phyloP scores from a whole-genome alignment of 345 rosid genomes.

The Heritiera littoralis region DNA sequence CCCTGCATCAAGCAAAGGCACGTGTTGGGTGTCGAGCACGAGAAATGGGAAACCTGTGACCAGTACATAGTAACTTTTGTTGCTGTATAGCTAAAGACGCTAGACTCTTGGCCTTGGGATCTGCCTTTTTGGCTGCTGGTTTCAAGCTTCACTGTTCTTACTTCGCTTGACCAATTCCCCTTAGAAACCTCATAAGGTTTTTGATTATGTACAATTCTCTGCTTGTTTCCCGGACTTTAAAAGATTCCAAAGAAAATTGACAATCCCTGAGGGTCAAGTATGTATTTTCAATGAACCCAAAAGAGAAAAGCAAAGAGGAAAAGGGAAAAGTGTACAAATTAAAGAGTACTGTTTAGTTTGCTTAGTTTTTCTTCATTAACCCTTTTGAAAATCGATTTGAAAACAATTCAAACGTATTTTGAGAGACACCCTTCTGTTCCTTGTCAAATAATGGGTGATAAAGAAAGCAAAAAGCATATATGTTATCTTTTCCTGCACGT shows the following conservation, averaged over 20 bases:
- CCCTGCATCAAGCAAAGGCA: constrained; percentile 22
- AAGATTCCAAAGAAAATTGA: neutral
- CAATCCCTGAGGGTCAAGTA: neutral
- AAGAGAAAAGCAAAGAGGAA: neutral
- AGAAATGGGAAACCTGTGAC: constrained; percentile 19
- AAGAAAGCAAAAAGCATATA: too few relatives aligned
- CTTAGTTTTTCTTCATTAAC: too few relatives aligned
- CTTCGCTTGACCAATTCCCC: neutral
- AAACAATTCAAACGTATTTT: too few relatives aligned
- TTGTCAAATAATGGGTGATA: too few relatives aligned
- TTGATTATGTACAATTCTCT: neutral
- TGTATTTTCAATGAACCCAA: neutral
- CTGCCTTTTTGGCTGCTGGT: neutral
- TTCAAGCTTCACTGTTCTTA: neutral
- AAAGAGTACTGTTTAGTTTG: too few relatives aligned
- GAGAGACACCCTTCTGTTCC: too few relatives aligned
- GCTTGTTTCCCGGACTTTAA: neutral
- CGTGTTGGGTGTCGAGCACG: constrained; percentile 11
- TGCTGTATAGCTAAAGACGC: neutral
- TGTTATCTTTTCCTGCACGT: too few relatives aligned
- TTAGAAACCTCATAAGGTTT: neutral
- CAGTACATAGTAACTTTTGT: neutral
- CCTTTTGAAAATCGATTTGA: too few relatives aligned
- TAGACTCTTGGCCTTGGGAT: neutral
- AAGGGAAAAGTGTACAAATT: too few relatives aligned